phyloP scores from a whole-genome alignment of 192 early-diverging fungal genomes.

The Coemansia sp. region DNA sequence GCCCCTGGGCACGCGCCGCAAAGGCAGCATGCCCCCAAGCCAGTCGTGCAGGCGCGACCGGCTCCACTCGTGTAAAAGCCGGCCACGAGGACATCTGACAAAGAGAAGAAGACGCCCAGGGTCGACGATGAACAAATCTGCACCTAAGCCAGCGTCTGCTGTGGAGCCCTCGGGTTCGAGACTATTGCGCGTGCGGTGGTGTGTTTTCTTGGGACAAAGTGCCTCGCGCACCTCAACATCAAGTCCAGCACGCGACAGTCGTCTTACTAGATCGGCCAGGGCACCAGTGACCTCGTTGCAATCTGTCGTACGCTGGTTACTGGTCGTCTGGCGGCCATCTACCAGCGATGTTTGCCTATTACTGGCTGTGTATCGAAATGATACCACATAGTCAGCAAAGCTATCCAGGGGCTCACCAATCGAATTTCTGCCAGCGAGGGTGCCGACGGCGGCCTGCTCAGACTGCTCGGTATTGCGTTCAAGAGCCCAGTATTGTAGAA shows the following conservation, averaged over 20 bases:
- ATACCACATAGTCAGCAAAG: constrained; percentile 49
- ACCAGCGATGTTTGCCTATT: not conserved
- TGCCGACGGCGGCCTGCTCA: not conserved
- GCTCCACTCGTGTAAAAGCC: constrained; percentile 53
- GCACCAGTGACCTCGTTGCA: constrained; percentile 20
- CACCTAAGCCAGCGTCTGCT: not conserved
- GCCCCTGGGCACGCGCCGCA: constrained; percentile 26
- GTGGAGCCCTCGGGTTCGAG: not conserved
- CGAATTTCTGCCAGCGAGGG: not conserved
- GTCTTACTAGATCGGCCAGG: constrained; percentile 56
- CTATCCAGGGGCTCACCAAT: constrained; percentile 5
- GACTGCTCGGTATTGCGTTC: constrained; percentile 15
- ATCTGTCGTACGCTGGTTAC: not conserved
- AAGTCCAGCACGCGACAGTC: constrained; percentile 62
- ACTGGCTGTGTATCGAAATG: constrained; percentile 15
- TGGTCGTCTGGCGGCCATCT: not conserved
- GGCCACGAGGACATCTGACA: constrained; percentile 61
- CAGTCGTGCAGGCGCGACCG: constrained; percentile 69
- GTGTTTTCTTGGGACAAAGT: constrained; percentile 27
- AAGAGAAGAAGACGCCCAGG: constrained; percentile 60
- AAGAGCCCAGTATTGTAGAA: constrained; percentile 33
- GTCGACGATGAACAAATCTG: constrained; percentile 10
- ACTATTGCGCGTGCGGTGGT: not conserved
- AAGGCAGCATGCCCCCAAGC: constrained; percentile 61
- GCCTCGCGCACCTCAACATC: constrained; percentile 63